Conservation (phyloP, 768 basidiomycete species). For the Tylopilus sp. region DNA sequence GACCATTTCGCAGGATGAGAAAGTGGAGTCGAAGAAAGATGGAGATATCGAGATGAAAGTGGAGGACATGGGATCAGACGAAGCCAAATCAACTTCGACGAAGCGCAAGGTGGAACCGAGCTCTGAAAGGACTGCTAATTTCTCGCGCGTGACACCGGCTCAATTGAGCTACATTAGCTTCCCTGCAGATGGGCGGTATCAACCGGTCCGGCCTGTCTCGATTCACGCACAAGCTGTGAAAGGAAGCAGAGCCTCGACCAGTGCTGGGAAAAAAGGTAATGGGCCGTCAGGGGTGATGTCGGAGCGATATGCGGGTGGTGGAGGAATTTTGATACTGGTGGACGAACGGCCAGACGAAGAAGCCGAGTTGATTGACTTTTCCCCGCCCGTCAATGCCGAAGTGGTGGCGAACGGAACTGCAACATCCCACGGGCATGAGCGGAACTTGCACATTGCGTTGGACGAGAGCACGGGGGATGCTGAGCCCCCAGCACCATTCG, state of each 20-base stretch:
- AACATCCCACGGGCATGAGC: constrained; percentile 24
- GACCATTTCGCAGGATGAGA: constrained; percentile 46
- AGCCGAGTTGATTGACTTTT: constrained; percentile 68
- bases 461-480: constrained; percentile 72
- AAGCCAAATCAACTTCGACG: constrained; percentile 47
- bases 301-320: constrained; percentile 72
- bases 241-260: constrained; percentile 29
- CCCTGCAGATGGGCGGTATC: constrained; percentile 74
- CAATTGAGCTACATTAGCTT: constrained; percentile 86
- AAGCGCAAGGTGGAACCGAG: constrained; percentile 70
- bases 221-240: constrained; percentile 34
- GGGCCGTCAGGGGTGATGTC: constrained; percentile 36
- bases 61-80: constrained; percentile 54
- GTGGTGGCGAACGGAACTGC: constrained; percentile 27
- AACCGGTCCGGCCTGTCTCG: constrained; percentile 83
- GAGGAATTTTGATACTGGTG: constrained; percentile 81
- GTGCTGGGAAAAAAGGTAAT: constrained; percentile 29
- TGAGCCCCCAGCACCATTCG: constrained; percentile 75
- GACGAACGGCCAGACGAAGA: constrained; percentile 71
- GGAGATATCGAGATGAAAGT: constrained; percentile 80
- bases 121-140: constrained; percentile 76
- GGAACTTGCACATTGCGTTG: constrained; percentile 56
- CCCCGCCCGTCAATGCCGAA: constrained; percentile 34
- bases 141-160: constrained; percentile 87
- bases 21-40: constrained; percentile 51